Evolutionary conservation across 805 yeast genomes (phyloP), one percentile per base, ranked within the genome.

Genomic region (Wickerhamiella sorbophila): DNA sequence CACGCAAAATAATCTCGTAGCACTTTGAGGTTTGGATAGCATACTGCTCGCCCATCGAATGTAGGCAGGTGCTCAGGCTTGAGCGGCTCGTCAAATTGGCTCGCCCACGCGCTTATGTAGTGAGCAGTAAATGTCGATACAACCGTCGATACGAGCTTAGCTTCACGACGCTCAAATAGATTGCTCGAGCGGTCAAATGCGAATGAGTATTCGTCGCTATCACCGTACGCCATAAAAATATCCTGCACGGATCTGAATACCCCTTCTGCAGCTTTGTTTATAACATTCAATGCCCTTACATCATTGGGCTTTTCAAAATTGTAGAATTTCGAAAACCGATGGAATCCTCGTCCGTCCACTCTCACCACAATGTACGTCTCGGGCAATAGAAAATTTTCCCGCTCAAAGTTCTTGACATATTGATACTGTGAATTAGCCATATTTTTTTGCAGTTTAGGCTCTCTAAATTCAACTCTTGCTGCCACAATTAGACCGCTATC

Each of bases 261-360:
- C 38, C 72, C 70, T 45, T 57, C 51, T 0, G 97, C 97, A 3
- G 94, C 76, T 2, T 69, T 64, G 61, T 86, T 91, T 86, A 91
- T 86, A 46, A 86, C 71, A 1, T 65, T 61, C 26, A 91, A 59
- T 0, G 97, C 97, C 19, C 75, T 57, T 21, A 59, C 46, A 60
- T 91, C 98, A 55, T 91, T 91, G 3, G 98, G 98, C 56, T 91
- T 91, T 1, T 59, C 72, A 58, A 91, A 88, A 2, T 73, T 60
- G 58, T 91, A 91, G 44, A 64, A 62, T 31, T 70, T 70, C 2
- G 94, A 77, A 52, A 91, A 79, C 47, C 55, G 54, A 61, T 91
- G 98, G 58, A 91, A 91, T 19, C 95, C 94, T 48, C 91, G 72
- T 1, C 98, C 98, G 55, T 91, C 98, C 0, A 91, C 75, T 34